These are phyloP conservation scores for Haplographium delicatum DNA, from an alignment of 495 filamentous ascomycete species.

Conservation along the genomic window DNA sequence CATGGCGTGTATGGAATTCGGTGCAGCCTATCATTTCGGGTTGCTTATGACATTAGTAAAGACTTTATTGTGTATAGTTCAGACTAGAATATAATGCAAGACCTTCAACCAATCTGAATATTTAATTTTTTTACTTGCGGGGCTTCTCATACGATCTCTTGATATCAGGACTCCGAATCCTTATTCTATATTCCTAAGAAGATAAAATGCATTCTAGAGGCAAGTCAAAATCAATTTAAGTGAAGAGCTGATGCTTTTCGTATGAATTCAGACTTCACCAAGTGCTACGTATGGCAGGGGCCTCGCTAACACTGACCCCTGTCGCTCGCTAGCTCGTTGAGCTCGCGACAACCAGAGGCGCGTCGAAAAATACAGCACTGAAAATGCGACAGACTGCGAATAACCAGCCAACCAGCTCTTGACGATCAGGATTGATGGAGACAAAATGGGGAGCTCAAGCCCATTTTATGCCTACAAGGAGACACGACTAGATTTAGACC, in stretches of 20 bases:
- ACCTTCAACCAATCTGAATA: neutral
- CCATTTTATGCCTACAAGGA: constrained; percentile 69
- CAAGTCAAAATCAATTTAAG: too few species aligned
- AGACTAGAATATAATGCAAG: neutral
- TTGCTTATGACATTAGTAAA: constrained; percentile 2
- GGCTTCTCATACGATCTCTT: too few species aligned
- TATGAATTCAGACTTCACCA: too few species aligned
- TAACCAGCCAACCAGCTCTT: neutral
- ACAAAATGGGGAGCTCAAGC: constrained; percentile 24
- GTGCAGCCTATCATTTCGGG: neutral
- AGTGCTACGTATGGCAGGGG: too few species aligned
- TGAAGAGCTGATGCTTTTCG: too few species aligned
- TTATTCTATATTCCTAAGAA: too few species aligned
- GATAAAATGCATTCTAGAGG: too few species aligned
- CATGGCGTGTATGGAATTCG: constrained; percentile 10
- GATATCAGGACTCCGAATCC: too few species aligned
- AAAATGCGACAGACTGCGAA: constrained; percentile 17
- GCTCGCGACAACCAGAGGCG: constrained; percentile 1
- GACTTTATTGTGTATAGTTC: neutral
- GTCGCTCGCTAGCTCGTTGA: neutral
- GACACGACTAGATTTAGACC: constrained; percentile 75
- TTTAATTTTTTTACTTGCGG: too few species aligned
- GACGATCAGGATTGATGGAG: constrained; percentile 23
- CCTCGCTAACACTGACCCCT: neutral
- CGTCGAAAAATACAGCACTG: constrained; percentile 4